Evolutionary conservation across 345 rosid genomes (phyloP).

Genomic region (Gossypium australe): DNA sequence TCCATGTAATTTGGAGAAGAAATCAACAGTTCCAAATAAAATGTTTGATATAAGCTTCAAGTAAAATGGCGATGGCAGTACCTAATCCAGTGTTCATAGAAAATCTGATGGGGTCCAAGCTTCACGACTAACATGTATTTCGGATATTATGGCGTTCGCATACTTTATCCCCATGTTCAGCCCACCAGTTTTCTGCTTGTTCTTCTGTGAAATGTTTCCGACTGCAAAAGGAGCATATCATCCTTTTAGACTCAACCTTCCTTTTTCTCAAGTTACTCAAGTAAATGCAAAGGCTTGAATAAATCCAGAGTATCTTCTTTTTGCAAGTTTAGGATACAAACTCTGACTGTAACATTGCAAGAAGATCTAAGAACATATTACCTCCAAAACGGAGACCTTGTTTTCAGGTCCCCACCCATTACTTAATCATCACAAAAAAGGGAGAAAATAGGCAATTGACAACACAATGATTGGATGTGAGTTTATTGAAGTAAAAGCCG

Average conservation of each 20-base stretch:
- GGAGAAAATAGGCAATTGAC: neutral
- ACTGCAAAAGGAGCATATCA: conserved; percentile 33
- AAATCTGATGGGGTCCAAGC: neutral
- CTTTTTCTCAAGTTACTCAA: neutral
- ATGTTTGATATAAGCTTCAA: neutral
- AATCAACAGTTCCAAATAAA: conserved; percentile 35
- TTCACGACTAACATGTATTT: conserved; percentile 9
- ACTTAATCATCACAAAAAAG: neutral
- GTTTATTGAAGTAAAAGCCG: neutral
- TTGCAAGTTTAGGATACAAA: neutral
- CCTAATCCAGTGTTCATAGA: neutral
- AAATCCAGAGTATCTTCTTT: neutral
- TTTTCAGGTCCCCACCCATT: neutral
- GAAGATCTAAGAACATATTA: neutral
- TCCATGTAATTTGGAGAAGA: conserved; percentile 12
- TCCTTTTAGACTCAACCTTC: neutral
- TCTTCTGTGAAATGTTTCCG: conserved; percentile 67
- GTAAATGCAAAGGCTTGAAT: neutral
- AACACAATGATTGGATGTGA: neutral
- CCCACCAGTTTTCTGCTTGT: conserved; percentile 93
- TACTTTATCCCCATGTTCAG: conserved; percentile 55
- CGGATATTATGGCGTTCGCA: conserved; percentile 54
- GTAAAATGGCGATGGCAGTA: conserved; percentile 7
- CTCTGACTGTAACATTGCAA: neutral
- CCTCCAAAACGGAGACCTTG: neutral